Evolutionary conservation across 306 rosid genomes (phyloP).

Genomic region (Psophocarpus tetragonolobus): DNA sequence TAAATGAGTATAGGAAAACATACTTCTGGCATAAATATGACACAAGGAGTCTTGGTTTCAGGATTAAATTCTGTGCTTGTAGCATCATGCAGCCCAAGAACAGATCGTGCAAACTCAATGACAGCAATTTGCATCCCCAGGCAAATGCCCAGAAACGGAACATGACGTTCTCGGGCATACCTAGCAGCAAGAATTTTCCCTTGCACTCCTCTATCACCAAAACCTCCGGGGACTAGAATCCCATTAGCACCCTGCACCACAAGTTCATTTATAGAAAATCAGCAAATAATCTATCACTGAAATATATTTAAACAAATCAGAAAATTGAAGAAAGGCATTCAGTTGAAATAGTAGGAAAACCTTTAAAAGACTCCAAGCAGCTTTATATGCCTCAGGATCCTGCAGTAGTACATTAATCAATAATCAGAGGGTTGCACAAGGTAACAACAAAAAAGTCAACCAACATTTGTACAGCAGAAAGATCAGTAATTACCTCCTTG

Average conservation of each 20-base stretch:
- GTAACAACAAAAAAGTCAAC: neutral
- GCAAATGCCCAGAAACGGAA: constrained; percentile 93
- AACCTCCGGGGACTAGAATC: constrained; percentile 94
- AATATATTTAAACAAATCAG: constrained; percentile 5
- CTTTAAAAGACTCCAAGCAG: constrained; percentile 86
- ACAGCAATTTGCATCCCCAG: constrained; percentile 96
- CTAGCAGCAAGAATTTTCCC: constrained; percentile 95
- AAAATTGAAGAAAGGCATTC: constrained; percentile 14
- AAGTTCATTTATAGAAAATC: constrained; percentile 29
- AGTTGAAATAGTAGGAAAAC: constrained; percentile 39
- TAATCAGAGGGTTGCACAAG: constrained; percentile 8
- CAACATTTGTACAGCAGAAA: constrained; percentile 12
- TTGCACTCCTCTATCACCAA: constrained; percentile 90
- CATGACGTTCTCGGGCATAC: constrained; percentile 72
- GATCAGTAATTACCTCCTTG: constrained; percentile 50
- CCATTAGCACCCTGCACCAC: constrained; percentile 82
- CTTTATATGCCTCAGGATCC: constrained; percentile 64
- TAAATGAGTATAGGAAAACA: neutral
- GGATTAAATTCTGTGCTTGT: constrained; percentile 85
- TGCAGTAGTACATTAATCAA: constrained; percentile 41
- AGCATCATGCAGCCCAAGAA: constrained; percentile 78
- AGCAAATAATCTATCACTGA: constrained; percentile 13
- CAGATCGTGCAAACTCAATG: constrained; percentile 80
- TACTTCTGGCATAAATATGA: constrained; percentile 96
- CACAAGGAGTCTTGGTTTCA: constrained; percentile 75